Conservation (phyloP, 305 asterid genomes). For the Fraxinus floribunda region DNA sequence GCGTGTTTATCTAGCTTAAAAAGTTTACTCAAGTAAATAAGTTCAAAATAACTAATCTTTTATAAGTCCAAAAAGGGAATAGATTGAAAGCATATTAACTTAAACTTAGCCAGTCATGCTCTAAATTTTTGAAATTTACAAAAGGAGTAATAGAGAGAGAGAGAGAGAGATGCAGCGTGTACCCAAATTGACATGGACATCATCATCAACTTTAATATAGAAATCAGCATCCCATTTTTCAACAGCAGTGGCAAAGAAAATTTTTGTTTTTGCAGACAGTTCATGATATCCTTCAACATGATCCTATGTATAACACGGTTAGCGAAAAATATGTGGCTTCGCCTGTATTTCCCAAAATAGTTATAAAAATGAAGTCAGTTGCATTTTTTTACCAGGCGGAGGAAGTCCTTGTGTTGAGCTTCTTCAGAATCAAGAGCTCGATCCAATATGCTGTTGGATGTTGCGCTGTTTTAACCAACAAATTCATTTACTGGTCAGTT, state of each 20-base stretch:
- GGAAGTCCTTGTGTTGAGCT: conserved; percentile 50
- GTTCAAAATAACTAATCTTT: not conserved
- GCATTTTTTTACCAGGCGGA: conserved; percentile 38
- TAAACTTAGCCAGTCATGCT: not conserved
- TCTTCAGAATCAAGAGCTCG: conserved; percentile 55
- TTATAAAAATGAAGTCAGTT: not conserved
- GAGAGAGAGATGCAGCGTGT: not conserved
- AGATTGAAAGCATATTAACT: not conserved
- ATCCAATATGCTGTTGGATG: conserved; percentile 48
- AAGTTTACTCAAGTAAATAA: not conserved
- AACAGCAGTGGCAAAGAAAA: conserved; percentile 46
- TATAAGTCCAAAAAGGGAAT: not conserved
- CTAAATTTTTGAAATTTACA: not conserved
- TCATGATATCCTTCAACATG: conserved; percentile 57
- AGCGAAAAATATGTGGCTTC: not conserved
- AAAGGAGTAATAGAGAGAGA: not conserved
- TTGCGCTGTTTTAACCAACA: conserved; percentile 36
- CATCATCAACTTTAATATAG: conserved; percentile 53
- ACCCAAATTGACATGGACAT: conserved; percentile 51
- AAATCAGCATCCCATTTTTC: conserved; percentile 56
- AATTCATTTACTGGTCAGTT: conserved; percentile 15
- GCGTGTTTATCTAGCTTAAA: not conserved
- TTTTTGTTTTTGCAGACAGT: conserved; percentile 50
- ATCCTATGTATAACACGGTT: conserved; percentile 25
- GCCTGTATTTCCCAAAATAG: not conserved